A percentile compares a stretch with the other conserved stretches of the same genome.
phyloP scores from a whole-genome alignment of 129 eudicot genomes.

The Solidago caesia region DNA sequence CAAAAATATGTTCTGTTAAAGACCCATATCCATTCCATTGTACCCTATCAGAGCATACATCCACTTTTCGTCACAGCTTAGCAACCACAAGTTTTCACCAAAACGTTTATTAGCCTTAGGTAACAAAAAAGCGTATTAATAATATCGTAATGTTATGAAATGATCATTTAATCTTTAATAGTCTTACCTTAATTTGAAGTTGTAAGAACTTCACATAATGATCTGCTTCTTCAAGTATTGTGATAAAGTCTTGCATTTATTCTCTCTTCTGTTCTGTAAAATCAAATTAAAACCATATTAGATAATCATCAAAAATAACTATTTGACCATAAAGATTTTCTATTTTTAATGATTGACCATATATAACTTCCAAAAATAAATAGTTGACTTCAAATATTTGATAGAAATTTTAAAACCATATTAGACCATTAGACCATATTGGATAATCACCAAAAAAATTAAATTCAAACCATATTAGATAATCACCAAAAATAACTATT shows the following conservation, averaged over 20 bases:
- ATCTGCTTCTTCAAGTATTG: constrained; percentile 98
- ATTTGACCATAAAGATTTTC: too few species aligned
- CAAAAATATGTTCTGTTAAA: constrained; percentile 58
- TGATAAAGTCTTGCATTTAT: constrained; percentile 56
- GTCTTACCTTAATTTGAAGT: constrained; percentile 81
- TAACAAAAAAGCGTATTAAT: not conserved
- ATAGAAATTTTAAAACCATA: too few species aligned
- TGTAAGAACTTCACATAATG: constrained; percentile 92
- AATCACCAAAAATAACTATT: too few species aligned
- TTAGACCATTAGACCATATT: too few species aligned
- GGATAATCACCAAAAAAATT: too few species aligned
- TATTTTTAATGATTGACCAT: too few species aligned
- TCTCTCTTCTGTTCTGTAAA: too few species aligned
- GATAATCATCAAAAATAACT: too few species aligned
- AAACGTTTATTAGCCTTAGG: not conserved
- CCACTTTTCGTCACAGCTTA: constrained; percentile 92
- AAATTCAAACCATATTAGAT: too few species aligned
- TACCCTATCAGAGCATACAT: constrained; percentile 96
- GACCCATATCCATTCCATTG: constrained; percentile 87
- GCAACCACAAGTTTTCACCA: constrained; percentile 49
- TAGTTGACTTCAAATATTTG: too few species aligned
- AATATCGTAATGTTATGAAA: not conserved
- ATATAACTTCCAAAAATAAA: too few species aligned
- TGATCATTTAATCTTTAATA: not conserved
- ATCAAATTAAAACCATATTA: too few species aligned